Evolutionary conservation across 177 flowering plant species (phyloP).

Genomic region (Tripterygium wilfordii): DNA sequence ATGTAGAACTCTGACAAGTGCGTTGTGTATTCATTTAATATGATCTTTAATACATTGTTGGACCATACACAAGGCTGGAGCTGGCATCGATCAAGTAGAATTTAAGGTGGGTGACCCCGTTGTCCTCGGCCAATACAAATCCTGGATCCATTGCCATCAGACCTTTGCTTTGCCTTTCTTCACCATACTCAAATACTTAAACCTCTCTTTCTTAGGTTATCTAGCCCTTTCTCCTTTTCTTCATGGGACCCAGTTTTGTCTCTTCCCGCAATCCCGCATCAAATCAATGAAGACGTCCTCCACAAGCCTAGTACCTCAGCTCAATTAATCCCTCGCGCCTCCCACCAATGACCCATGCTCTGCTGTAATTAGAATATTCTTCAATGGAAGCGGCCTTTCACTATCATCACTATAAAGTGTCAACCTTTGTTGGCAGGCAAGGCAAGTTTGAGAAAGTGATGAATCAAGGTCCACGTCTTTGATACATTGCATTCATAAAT

Average conservation of each 20-base stretch:
- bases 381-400: too few relatives aligned
- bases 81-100: conserved; percentile 26
- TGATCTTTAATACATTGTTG: conserved; percentile 22
- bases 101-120: conserved; percentile 26
- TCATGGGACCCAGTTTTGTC: conserved; percentile 9
- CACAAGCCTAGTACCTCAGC: too few relatives aligned
- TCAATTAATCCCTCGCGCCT: not conserved
- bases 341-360: not conserved
- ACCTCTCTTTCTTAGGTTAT: not conserved
- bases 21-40: conserved; percentile 12
- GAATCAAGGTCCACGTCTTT: too few relatives aligned
- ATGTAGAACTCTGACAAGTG: conserved; percentile 2
- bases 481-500: too few relatives aligned
- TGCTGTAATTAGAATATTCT: too few relatives aligned
- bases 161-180: conserved; percentile 4
- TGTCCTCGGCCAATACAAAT: conserved; percentile 9
- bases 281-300: conserved; percentile 6
- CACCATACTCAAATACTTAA: conserved; percentile 4
- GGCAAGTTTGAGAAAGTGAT: too few relatives aligned
- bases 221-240: too few relatives aligned
- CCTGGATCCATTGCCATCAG: conserved; percentile 2
- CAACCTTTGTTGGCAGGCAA: too few relatives aligned
- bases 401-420: too few relatives aligned
- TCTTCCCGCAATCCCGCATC: conserved; percentile 9
- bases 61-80: conserved; percentile 29